phyloP scores from a whole-genome alignment of 371 early-diverging fungal species.

The Saksenaea vasiformis region DNA sequence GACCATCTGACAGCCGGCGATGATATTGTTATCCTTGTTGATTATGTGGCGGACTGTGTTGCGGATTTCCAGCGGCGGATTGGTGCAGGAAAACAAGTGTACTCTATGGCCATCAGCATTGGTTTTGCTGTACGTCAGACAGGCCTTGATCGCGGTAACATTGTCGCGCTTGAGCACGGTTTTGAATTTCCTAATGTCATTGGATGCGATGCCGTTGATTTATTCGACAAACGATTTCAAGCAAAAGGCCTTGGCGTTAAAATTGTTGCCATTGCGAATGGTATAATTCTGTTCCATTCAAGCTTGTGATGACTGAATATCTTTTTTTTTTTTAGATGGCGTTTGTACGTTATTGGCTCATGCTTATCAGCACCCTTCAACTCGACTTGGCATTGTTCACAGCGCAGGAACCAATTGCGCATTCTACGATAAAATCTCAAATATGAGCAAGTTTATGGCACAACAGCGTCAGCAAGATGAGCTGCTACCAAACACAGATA shows the following conservation, averaged over 20 bases:
- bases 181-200: slow-evolving; percentile 48
- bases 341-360: slow-evolving; percentile 91
- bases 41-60: slow-evolving; percentile 82
- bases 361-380: slow-evolving; percentile 83
- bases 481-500: slow-evolving; percentile 59
- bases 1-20: slow-evolving; percentile 74
- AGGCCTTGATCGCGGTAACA: slow-evolving; percentile 35
- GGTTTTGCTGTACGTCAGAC: slow-evolving; percentile 53
- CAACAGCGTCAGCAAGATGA: slow-evolving; percentile 23
- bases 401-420: slow-evolving; percentile 97
- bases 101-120: slow-evolving; percentile 52
- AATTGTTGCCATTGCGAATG: slow-evolving; percentile 66
- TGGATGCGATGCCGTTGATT: slow-evolving; percentile 47
- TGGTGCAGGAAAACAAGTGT: slow-evolving; percentile 42
- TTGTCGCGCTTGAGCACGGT: slow-evolving; percentile 42
- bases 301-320: background rate
- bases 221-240: slow-evolving; percentile 43
- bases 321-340: slow-evolving; percentile 62
- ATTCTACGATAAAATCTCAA: slow-evolving; percentile 65
- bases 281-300: slow-evolving; percentile 48
- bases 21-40: slow-evolving; percentile 69
- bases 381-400: slow-evolving; percentile 86
- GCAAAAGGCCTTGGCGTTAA: slow-evolving; percentile 45
- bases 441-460: slow-evolving; percentile 31
- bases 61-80: slow-evolving; percentile 47